A percentile compares a stretch with the other conserved stretches of the same genome.
Evolutionary conservation across 169 alveolate species (phyloP).

Genomic region (Plasmodium inui): DNA sequence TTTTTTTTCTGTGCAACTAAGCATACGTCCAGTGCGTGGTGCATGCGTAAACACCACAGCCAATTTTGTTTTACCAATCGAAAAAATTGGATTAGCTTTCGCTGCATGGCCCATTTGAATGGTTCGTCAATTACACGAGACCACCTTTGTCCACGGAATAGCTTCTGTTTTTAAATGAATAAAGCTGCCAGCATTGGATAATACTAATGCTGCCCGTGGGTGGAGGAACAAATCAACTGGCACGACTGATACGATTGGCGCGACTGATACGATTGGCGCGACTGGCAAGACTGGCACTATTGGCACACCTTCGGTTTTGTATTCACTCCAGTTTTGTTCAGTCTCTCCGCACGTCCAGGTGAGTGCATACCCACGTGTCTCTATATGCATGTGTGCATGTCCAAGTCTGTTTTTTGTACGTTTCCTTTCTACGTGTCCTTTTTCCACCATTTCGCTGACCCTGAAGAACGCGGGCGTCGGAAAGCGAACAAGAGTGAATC

Average conservation of each 20-base stretch:
- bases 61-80: not conserved
- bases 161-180: slow-evolving; percentile 27
- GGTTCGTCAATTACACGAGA: not conserved
- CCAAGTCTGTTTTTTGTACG: not conserved
- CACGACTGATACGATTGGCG: too few species aligned
- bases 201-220: slow-evolving; percentile 24
- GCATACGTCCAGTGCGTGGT: not conserved
- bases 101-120: not conserved
- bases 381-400: too few species aligned
- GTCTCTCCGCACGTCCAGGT: not conserved
- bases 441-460: not conserved
- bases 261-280: too few species aligned
- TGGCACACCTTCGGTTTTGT: not conserved
- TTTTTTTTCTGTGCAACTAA: not conserved
- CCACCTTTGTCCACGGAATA: not conserved
- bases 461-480: not conserved
- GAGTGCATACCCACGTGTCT: not conserved
- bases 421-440: not conserved
- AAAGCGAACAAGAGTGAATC: not conserved
- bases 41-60: not conserved
- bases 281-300: too few species aligned
- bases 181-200: slow-evolving; percentile 20
- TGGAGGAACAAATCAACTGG: not conserved
- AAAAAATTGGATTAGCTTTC: not conserved
- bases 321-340: not conserved